phyloP scores from a whole-genome alignment of 202 grass and related monocot genomes.

The Eragrostis tef region DNA sequence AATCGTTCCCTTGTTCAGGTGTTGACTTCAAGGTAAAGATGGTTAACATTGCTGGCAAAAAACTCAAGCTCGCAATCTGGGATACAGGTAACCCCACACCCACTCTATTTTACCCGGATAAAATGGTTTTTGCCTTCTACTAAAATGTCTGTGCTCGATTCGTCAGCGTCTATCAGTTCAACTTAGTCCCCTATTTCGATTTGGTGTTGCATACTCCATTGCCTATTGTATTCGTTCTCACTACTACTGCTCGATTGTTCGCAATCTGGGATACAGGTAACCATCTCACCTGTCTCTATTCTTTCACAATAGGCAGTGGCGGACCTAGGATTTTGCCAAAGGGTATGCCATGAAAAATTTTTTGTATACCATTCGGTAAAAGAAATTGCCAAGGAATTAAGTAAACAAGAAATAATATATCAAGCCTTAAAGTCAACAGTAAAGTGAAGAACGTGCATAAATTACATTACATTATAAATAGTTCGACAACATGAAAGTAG shows the following conservation, averaged over 20 bases:
- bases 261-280: conserved; percentile 96
- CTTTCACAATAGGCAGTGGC: too few species aligned
- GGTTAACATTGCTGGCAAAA: conserved; percentile 85
- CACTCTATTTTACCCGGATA: background rate
- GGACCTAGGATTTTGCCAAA: too few species aligned
- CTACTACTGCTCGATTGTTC: too few species aligned
- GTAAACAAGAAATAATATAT: too few species aligned
- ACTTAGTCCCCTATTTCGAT: background rate
- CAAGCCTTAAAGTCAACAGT: too few species aligned
- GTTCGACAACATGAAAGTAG: too few species aligned
- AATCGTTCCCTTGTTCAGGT: conserved; percentile 52
- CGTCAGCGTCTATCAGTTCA: background rate
- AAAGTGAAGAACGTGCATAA: too few species aligned
- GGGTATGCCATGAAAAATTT: too few species aligned
- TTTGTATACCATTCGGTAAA: too few species aligned
- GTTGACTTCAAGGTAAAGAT: conserved; percentile 99
- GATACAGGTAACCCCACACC: conserved; percentile 63
- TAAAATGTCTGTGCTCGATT: background rate
- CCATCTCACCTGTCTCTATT: background rate
- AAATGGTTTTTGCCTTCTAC: background rate
- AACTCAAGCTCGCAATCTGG: conserved; percentile 96
- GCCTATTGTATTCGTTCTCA: background rate
- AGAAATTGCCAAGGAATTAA: too few species aligned
- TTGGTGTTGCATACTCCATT: conserved; percentile 2
- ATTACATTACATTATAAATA: too few species aligned